Percentiles rank a stretch among this genome's conserved stretches.
These are phyloP conservation scores for Aspergillus tanneri DNA, from an alignment of 2,329 filamentous ascomycete genomes.

Conservation along the genomic window DNA sequence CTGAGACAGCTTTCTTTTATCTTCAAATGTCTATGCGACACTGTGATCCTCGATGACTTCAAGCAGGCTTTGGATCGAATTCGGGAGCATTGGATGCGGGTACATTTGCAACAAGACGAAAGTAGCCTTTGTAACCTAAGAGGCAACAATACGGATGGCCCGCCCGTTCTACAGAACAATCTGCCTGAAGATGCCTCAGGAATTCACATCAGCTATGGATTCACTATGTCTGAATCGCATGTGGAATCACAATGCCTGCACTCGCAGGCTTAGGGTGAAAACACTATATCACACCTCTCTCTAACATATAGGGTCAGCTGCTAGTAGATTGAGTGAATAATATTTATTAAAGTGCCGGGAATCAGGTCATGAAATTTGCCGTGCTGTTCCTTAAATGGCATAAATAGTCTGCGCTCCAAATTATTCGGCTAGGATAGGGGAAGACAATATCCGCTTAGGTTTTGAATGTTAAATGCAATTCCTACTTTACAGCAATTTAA, in stretches of 20 bases:
- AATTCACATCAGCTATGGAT: background rate
- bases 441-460: too few relatives aligned
- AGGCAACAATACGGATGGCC: background rate
- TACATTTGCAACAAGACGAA: background rate
- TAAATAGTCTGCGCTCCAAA: too few relatives aligned
- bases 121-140: background rate
- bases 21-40: constrained; percentile 67
- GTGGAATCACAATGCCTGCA: background rate
- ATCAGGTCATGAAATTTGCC: too few relatives aligned
- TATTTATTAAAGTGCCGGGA: too few relatives aligned
- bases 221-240: background rate
- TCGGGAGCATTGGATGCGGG: background rate
- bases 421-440: too few relatives aligned
- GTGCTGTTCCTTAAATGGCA: too few relatives aligned
- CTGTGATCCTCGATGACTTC: constrained; percentile 67
- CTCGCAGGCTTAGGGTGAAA: background rate
- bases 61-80: constrained; percentile 54
- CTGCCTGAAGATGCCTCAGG: background rate
- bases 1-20: constrained; percentile 52
- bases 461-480: too few relatives aligned
- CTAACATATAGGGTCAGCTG: too few relatives aligned
- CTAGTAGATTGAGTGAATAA: too few relatives aligned
- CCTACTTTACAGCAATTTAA: too few relatives aligned
- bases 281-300: too few relatives aligned
- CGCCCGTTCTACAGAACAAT: background rate